Base-by-base conservation (phyloP, 1,284 basidiomycete genomes). In the Malassezia globosa region DNA sequence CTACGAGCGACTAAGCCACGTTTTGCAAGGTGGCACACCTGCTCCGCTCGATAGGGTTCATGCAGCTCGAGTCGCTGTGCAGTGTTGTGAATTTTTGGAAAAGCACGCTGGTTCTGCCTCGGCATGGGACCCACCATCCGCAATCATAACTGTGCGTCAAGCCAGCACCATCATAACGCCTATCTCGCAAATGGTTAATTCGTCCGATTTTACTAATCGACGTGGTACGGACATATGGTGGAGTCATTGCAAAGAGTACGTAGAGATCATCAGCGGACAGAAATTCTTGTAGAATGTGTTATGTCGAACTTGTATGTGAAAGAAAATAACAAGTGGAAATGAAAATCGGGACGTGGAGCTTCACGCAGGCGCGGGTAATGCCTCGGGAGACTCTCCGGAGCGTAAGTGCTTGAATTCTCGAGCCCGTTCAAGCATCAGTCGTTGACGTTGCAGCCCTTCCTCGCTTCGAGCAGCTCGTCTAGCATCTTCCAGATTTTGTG, bases 81-180 rank as follows among this genome's bases (percentile, higher is more conserved):
- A 85, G 62, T 92, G 87, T 76, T 90, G 96, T 84, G 76, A 82
- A 42, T 96, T 95, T 79, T 78, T 97, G 58, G 92, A 96, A 73
- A 22, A 60, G 58, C 48, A 49, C 42, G 11, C 61, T 48, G 40
- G 66, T 56, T 55, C 51, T 83, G 25, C 37, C 14, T 23, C 16
- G 13, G 40, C 33, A 18, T 41, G 42, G 46, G 51, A 61, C 36
- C 82, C 85, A 51, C 82, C 82, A 14, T 88, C 88, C 0, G 84
- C 85, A 16, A 84, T 94, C 56, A 94, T 95, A 62, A 89, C 86
- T 16, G 85, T 96, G 59, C 84, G 90, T 69, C 80, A 84, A 14
- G 82, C 82, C 46, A 75, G 78, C 25, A 78, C 96, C 55, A 76
- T 81, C 54, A 88, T 86, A 79, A 85, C 89, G 4, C 79, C 83